Percentiles rank a stretch among this genome's conserved stretches.
Evolutionary conservation across 1,284 basidiomycete genomes (phyloP).

Genomic region (Sphaerobolus stellatus): DNA sequence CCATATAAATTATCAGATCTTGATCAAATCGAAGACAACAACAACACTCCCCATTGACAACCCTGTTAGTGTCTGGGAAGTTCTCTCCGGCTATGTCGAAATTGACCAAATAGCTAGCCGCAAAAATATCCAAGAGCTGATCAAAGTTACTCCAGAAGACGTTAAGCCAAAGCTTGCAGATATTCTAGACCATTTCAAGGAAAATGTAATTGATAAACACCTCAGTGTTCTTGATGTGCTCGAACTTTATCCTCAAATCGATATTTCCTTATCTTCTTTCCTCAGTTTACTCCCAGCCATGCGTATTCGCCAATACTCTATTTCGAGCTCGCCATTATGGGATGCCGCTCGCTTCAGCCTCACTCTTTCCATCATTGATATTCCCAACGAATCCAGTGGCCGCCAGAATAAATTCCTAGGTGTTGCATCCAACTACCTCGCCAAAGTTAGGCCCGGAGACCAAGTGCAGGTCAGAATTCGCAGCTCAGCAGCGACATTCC

Average conservation of each 20-base stretch:
- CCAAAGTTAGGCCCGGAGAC: constrained; percentile 41
- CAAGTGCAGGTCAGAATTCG: constrained; percentile 47
- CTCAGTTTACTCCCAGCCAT: constrained; percentile 47
- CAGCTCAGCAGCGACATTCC: constrained; percentile 44
- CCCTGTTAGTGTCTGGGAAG: constrained; percentile 35
- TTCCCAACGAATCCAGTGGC: constrained; percentile 36
- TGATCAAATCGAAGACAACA: constrained; percentile 38
- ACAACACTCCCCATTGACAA: constrained; percentile 42
- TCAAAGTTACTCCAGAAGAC: constrained; percentile 18
- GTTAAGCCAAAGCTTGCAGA: constrained; percentile 27
- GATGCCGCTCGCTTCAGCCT: constrained; percentile 44
- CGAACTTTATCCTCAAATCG: constrained; percentile 40
- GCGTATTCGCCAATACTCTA: constrained; percentile 53
- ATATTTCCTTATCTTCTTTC: constrained; percentile 41
- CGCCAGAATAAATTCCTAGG: constrained; percentile 40
- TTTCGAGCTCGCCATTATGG: constrained; percentile 52
- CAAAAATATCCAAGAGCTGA: constrained; percentile 36
- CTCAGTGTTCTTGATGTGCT: constrained; percentile 48
- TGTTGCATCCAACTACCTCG: constrained; percentile 51
- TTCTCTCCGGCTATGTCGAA: constrained; percentile 48
- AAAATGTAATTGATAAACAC: constrained; percentile 39
- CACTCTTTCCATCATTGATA: constrained; percentile 46
- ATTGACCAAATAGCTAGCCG: constrained; percentile 46
- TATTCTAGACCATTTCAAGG: constrained; percentile 34
- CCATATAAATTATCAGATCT: constrained; percentile 31